Base-by-base conservation (phyloP, 768 basidiomycete genomes). In the Aureoboletus auriporus region DNA sequence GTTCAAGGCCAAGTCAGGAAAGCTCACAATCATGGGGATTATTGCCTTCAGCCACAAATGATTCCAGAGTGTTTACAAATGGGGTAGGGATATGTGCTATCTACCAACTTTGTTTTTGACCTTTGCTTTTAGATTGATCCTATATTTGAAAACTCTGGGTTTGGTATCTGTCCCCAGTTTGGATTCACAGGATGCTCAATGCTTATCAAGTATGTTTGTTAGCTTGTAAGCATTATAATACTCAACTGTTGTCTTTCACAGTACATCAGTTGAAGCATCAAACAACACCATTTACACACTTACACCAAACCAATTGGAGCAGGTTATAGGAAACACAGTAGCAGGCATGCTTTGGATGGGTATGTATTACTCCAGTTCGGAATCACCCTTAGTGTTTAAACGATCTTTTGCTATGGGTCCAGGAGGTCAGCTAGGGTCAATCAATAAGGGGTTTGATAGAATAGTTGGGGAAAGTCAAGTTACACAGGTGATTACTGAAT, bases 281-380 rank as follows among this genome's bases (percentile, higher is more conserved):
- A 43, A 39, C 6, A 33, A 12, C 2, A 1, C 47, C 10, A 29
- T 35, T 26, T 36, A 52, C 6, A 47, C 8, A 6, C 38, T 54
- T 29, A 33, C 45, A 12, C 45, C 43, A 31, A 27, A 27, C 6
- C 27, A 42, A 3, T 7, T 59, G 1, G 40, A 58, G 23, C 20
- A 40, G 3, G 41, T 12, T 9, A 27, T 58, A 34, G 45, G 47
- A 23, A 3, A 42, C 1, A 39, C 39, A 4, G 34, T 44, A 12
- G 57, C 57, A 28, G 23, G 36, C 5, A 27, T 39, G 10, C 11
- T 58, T 20, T 58, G 53, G 57, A 47, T 35, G 12, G 46, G 57
- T 59, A 35, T 23, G 12, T 38, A 6, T 49, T 17, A n/a, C 5
- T 2, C 17, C 11, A 33, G 14, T 23, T 38, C 6, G 10, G 20